Evolutionary conservation across 768 basidiomycete species (phyloP).

Genomic region (Suillus americanus): DNA sequence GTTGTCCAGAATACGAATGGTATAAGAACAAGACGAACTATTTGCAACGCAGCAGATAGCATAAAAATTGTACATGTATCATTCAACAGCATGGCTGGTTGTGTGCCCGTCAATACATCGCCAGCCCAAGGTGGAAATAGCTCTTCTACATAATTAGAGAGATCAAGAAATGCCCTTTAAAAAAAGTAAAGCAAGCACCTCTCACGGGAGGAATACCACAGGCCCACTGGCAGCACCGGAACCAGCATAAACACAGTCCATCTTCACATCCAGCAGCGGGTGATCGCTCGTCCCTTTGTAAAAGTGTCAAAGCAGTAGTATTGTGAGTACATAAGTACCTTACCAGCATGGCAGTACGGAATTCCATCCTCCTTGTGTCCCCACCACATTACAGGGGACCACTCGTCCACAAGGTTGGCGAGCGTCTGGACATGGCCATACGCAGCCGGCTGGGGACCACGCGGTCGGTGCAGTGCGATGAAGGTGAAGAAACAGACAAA

Average conservation of each 20-base stretch:
- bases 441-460: constrained; percentile 14
- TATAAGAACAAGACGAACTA: background rate
- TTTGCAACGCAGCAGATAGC: background rate
- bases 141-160: background rate
- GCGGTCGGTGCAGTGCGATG: constrained; percentile 6
- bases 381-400: constrained; percentile 23
- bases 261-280: background rate
- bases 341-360: constrained; percentile 9
- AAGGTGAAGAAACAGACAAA: constrained; percentile 20
- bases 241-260: background rate
- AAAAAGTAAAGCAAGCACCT: background rate
- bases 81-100: background rate
- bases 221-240: background rate
- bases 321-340: background rate
- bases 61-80: background rate
- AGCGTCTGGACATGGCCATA: constrained; percentile 22
- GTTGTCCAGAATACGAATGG: background rate
- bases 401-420: constrained; percentile 19
- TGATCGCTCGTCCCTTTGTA: background rate
- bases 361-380: constrained; percentile 19
- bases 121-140: background rate
- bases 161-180: background rate
- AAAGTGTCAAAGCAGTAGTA: constrained; percentile 7
- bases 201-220: background rate
- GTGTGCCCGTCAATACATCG: background rate